These are phyloP conservation scores for Pugionium dolabratum DNA, from an alignment of 345 rosid species.

Conservation along the genomic window DNA sequence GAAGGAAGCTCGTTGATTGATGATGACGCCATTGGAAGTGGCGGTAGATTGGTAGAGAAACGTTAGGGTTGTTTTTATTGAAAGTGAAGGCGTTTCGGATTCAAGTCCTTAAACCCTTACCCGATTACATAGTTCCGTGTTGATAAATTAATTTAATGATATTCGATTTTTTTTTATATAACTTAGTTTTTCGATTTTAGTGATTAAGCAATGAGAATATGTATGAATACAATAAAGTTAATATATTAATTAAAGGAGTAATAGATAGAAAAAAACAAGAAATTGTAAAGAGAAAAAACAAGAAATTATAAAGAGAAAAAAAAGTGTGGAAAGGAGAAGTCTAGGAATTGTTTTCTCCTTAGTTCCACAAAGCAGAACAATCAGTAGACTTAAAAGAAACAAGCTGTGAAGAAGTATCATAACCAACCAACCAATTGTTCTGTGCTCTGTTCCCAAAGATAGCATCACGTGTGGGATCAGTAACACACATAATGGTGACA, in stretches of 20 bases:
- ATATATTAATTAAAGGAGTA: too few relatives aligned
- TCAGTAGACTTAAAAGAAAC: slow-evolving; percentile 26
- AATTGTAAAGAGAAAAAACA: too few relatives aligned
- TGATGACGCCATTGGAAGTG: slow-evolving; percentile 49
- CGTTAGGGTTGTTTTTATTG: background rate
- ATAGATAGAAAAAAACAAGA: too few relatives aligned
- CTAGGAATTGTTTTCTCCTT: background rate
- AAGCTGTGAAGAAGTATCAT: slow-evolving; percentile 21
- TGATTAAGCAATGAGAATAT: too few relatives aligned
- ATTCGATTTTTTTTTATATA: too few relatives aligned
- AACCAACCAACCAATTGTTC: slow-evolving; percentile 24
- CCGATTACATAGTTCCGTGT: background rate
- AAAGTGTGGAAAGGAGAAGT: too few relatives aligned
- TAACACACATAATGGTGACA: background rate
- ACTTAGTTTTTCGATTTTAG: too few relatives aligned
- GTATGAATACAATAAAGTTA: too few relatives aligned
- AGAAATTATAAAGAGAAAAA: too few relatives aligned
- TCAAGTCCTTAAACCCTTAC: slow-evolving; percentile 22
- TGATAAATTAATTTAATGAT: too few relatives aligned
- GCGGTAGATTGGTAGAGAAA: background rate
- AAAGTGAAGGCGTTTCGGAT: background rate
- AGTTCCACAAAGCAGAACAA: slow-evolving; percentile 22
- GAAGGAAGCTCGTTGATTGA: slow-evolving; percentile 41
- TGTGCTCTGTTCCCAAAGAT: slow-evolving; percentile 30
- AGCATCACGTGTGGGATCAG: background rate